Evolutionary conservation across 768 basidiomycete species (phyloP).

Genomic region (Pisolithus orientalis): DNA sequence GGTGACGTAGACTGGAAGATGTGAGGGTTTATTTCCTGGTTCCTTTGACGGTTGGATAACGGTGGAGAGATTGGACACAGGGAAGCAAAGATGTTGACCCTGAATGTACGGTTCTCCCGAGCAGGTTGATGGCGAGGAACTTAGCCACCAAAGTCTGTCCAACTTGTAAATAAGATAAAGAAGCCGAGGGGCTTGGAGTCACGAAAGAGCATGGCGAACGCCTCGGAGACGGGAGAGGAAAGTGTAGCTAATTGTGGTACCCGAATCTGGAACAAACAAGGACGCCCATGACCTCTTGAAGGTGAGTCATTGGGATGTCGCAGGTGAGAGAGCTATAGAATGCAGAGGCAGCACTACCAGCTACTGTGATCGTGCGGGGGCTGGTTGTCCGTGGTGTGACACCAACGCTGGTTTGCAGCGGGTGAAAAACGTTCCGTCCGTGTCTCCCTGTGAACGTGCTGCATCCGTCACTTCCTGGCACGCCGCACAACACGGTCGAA

Average conservation of each 20-base stretch:
- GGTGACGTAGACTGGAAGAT: background rate
- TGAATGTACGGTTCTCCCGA: constrained; percentile 10
- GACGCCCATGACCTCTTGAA: background rate
- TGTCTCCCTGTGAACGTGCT: constrained; percentile 44
- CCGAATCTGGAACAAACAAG: constrained; percentile 9
- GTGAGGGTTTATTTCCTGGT: constrained; percentile 5
- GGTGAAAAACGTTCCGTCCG: constrained; percentile 60
- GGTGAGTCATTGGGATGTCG: constrained; percentile 28
- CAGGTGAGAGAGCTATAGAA: constrained; percentile 11
- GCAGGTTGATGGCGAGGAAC: constrained; percentile 11
- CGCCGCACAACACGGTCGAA: constrained; percentile 65
- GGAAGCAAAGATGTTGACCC: constrained; percentile 11
- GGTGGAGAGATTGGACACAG: constrained; percentile 6
- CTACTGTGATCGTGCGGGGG: constrained; percentile 21
- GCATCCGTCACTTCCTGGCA: constrained; percentile 58
- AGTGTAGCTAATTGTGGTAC: constrained; percentile 9
- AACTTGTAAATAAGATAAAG: constrained; percentile 17
- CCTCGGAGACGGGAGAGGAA: constrained; percentile 51
- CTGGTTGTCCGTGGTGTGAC: constrained; percentile 31
- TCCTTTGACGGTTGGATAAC: constrained; percentile 14
- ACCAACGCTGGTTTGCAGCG: constrained; percentile 55
- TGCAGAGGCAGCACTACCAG: constrained; percentile 26
- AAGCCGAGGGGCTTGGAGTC: constrained; percentile 26
- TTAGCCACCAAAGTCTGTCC: constrained; percentile 1
- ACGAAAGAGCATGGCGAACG: constrained; percentile 45